phyloP scores from a whole-genome alignment of 257 asterid genomes.

The Scutellaria baicalensis region DNA sequence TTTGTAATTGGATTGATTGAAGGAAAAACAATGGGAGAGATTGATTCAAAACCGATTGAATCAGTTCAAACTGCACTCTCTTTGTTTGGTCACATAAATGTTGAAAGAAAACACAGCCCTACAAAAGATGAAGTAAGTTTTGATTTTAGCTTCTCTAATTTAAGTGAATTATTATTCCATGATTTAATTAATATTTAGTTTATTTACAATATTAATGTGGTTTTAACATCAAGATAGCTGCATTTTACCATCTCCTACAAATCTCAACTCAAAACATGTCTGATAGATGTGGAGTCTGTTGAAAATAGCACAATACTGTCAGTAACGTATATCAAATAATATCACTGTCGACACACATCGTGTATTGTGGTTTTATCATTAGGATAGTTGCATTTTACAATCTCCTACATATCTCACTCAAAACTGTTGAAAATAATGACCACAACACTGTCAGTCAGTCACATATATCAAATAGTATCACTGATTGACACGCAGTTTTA shows the following conservation, averaged over 20 bases:
- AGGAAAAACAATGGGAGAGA: conserved; percentile 46
- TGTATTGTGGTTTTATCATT: neutral
- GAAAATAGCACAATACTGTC: no score
- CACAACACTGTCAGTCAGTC: no score
- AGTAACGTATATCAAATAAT: no score
- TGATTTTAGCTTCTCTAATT: neutral
- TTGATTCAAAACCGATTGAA: conserved; percentile 51
- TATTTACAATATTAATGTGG: neutral
- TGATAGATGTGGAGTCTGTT: no score
- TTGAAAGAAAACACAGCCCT: conserved; percentile 23
- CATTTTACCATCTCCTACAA: no score
- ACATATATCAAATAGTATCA: no score
- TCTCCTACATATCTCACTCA: no score
- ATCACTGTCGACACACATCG: no score
- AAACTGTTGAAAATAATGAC: no score
- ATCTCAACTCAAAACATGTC: no score
- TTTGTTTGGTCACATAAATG: conserved; percentile 42
- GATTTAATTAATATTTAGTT: neutral
- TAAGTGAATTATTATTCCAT: neutral
- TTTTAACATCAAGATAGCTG: neutral
- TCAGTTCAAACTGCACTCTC: conserved; percentile 59
- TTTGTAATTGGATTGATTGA: neutral
- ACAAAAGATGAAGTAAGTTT: conserved; percentile 28
- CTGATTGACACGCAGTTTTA: no score
- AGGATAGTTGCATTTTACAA: no score